Base-by-base conservation (phyloP, 2,329 filamentous ascomycete genomes). In the Chaetothyriales sp. region DNA sequence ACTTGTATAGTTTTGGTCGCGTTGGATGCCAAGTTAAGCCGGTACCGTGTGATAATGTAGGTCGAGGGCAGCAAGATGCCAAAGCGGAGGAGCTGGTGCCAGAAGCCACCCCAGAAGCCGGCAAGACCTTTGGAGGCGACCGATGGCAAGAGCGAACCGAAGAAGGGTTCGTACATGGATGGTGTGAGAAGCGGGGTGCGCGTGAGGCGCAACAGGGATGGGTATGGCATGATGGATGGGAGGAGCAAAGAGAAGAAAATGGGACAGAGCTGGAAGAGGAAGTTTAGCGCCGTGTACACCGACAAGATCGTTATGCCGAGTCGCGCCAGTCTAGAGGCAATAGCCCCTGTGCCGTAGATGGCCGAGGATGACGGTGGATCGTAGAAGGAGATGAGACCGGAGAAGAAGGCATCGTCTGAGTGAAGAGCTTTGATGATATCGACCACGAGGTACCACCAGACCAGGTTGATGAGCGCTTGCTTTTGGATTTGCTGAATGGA, bases 71-170 rank as follows among this genome's bases (percentile, higher is more conserved):
- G 70, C 50, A 25, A 70, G 46, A 50, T 70, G 61, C 78, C 80
- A 51, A 81, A 76, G 0, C 89, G 83, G 69, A 95, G 94, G 2
- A 83, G 82, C 67, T 95, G 89, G 66, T 97, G 90, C 90, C 90
- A 95, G 76, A 81, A 90, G 19, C 73, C 74, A 45, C 85, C 82
- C 90, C 90, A 97, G 68, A 83, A 85, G 0, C 89, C 89, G 0
- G 78, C 75, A 1, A 95, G 72, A 0, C 90, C 89, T 53, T 79
- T 73, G 55, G 88, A 78, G 9, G 69, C 51, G 5, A 69, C 51
- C 46, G 28, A 65, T 43, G 56, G 75, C 73, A 47, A 46, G 13
- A 56, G 52, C 1, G 69, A 63, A 0, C 80, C 80, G 67, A 77
- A 84, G 10, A 69, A 66, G n/a, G 75, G 71, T 0, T 77, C 72